Conservation (phyloP, 331 rosid genomes). For the Rhamnella rubrinervis region DNA sequence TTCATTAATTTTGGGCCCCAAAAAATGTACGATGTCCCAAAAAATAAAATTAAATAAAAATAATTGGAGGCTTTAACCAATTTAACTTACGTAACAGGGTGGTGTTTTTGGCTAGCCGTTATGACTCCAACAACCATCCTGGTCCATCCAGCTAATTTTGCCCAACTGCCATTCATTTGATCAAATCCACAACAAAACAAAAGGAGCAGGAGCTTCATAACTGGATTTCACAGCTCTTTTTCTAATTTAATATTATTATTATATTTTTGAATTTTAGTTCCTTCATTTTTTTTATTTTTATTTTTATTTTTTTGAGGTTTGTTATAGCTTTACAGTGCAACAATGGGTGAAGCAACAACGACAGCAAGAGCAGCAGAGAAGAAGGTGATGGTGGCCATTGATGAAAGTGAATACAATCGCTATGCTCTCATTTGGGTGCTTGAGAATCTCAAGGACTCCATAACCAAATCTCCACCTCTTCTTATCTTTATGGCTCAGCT, state of each 20-base stretch:
- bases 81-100: too few species aligned
- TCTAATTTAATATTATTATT: not conserved
- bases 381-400: conserved; percentile 56
- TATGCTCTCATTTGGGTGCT: conserved; percentile 51
- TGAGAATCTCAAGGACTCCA: conserved; percentile 41
- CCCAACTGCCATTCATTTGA: conserved; percentile 16
- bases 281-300: too few species aligned
- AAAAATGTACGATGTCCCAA: too few species aligned
- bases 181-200: not conserved
- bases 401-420: conserved; percentile 47
- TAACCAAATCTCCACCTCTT: conserved; percentile 25
- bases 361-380: conserved; percentile 15
- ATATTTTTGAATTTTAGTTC: not conserved
- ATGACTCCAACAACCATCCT: conserved; percentile 8
- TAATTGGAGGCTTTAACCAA: too few species aligned
- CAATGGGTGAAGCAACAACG: conserved; percentile 18
- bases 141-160: conserved; percentile 1
- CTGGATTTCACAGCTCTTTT: not conserved
- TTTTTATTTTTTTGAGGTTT: too few species aligned
- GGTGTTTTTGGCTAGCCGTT: conserved; percentile 38
- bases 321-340: not conserved
- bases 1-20: too few species aligned
- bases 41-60: too few species aligned
- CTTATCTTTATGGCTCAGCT: conserved; percentile 50
- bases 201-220: not conserved